phyloP scores from a whole-genome alignment of 371 early-diverging fungal species.

The Synchytrium microbalum region DNA sequence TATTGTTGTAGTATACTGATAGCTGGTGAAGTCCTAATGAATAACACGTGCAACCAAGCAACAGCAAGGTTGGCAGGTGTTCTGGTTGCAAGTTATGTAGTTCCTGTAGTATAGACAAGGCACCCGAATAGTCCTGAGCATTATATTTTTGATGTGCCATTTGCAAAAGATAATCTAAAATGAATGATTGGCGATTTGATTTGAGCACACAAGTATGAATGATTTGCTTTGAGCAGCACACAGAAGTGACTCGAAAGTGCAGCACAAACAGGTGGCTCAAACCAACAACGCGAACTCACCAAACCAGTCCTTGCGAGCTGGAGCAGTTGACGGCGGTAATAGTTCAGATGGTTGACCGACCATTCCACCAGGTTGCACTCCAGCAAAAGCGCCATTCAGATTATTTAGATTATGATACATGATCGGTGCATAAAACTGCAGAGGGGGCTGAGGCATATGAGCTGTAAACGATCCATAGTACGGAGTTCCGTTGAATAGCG shows the following conservation, averaged over 20 bases:
- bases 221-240: neutral
- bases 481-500: neutral
- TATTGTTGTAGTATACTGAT: constrained; percentile 69
- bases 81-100: constrained; percentile 54
- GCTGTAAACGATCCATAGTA: neutral
- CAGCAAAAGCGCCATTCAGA: neutral
- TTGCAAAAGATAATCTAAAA: constrained; percentile 20
- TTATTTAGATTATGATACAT: neutral
- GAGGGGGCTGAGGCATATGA: neutral
- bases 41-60: constrained; percentile 82
- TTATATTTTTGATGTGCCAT: constrained; percentile 34
- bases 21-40: constrained; percentile 62
- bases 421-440: neutral
- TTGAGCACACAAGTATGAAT: no score
- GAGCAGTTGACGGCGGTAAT: neutral
- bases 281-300: neutral
- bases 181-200: neutral
- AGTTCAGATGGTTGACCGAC: neutral
- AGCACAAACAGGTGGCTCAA: neutral
- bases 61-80: constrained; percentile 72
- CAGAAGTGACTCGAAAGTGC: neutral
- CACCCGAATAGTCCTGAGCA: constrained; percentile 23
- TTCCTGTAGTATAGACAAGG: constrained; percentile 52
- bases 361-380: neutral
- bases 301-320: neutral